Percentiles rank a stretch among this genome's conserved stretches.
Evolutionary conservation across 306 rosid species (phyloP).

Genomic region (Quercus glauca): DNA sequence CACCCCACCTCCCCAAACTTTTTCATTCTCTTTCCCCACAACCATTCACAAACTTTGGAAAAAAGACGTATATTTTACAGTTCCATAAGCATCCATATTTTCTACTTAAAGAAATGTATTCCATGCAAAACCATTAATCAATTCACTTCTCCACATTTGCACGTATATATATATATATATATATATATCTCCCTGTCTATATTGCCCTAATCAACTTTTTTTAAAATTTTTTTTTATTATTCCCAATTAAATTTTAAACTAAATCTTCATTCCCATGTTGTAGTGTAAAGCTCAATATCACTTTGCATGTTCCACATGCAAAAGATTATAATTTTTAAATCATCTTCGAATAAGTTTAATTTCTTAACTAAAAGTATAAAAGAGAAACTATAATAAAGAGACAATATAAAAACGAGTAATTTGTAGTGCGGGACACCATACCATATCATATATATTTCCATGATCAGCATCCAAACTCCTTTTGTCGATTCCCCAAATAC

Average conservation of each 20-base stretch:
- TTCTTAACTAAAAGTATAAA: neutral
- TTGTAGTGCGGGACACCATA: neutral
- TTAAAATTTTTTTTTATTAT: too few species aligned
- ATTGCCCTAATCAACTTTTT: constrained; percentile 9
- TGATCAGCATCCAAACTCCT: constrained; percentile 3
- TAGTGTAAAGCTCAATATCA: too few species aligned
- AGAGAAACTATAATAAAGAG: neutral
- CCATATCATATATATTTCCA: neutral
- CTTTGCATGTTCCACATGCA: too few species aligned
- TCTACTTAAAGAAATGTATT: constrained; percentile 29
- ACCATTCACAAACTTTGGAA: constrained; percentile 31
- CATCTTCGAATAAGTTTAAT: too few species aligned
- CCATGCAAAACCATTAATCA: constrained; percentile 23
- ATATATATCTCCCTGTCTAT: too few species aligned
- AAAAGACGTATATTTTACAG: constrained; percentile 28
- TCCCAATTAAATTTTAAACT: too few species aligned
- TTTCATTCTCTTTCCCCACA: constrained; percentile 30
- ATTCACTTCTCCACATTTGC: too few species aligned
- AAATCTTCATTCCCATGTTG: too few species aligned
- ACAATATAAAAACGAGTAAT: neutral
- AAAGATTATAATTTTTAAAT: too few species aligned
- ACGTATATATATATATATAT: too few species aligned
- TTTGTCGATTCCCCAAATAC: constrained; percentile 11
- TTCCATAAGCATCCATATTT: constrained; percentile 47
- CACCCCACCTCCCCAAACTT: constrained; percentile 27